phyloP scores from a whole-genome alignment of 2,329 filamentous ascomycete species.

The Didymella exigua region DNA sequence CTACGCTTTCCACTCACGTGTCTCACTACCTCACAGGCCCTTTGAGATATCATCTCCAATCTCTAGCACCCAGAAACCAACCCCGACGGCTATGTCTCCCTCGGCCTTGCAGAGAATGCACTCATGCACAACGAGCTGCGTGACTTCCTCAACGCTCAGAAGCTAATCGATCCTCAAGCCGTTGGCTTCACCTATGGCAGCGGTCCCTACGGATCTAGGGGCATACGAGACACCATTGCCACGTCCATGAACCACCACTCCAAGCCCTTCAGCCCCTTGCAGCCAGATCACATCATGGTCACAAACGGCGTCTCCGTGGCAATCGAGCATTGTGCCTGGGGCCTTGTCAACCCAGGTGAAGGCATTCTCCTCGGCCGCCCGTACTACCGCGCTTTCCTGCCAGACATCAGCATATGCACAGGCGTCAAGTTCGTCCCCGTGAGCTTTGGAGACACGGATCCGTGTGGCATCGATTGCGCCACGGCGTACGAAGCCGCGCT shows the following conservation, averaged over 20 bases:
- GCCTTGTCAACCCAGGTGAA: slow-evolving; percentile 50
- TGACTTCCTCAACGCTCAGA: slow-evolving; percentile 50
- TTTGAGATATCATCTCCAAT: slow-evolving; percentile 51
- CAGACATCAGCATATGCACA: slow-evolving; percentile 54
- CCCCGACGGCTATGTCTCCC: slow-evolving; percentile 55
- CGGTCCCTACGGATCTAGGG: slow-evolving; percentile 47
- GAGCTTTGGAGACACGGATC: slow-evolving; percentile 53
- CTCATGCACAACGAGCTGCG: slow-evolving; percentile 58
- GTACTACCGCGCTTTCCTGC: slow-evolving; percentile 57
- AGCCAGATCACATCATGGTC: slow-evolving; percentile 45
- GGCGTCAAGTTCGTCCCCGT: slow-evolving; percentile 54
- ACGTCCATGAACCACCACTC: slow-evolving; percentile 48
- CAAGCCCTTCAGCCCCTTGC: slow-evolving; percentile 33
- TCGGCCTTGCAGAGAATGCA: slow-evolving; percentile 60
- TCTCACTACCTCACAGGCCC: background rate
- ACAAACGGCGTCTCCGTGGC: slow-evolving; percentile 53
- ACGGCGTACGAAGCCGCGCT: slow-evolving; percentile 54
- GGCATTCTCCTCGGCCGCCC: slow-evolving; percentile 52
- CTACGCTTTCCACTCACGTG: background rate
- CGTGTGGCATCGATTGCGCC: slow-evolving; percentile 51
- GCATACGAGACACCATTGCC: slow-evolving; percentile 41
- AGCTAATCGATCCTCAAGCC: slow-evolving; percentile 27
- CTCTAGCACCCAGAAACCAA: slow-evolving; percentile 52
- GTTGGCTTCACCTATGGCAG: slow-evolving; percentile 51
- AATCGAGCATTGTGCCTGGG: slow-evolving; percentile 52